Evolutionary conservation across 768 basidiomycete species (phyloP).

Genomic region (Lactifluus echinatus): DNA sequence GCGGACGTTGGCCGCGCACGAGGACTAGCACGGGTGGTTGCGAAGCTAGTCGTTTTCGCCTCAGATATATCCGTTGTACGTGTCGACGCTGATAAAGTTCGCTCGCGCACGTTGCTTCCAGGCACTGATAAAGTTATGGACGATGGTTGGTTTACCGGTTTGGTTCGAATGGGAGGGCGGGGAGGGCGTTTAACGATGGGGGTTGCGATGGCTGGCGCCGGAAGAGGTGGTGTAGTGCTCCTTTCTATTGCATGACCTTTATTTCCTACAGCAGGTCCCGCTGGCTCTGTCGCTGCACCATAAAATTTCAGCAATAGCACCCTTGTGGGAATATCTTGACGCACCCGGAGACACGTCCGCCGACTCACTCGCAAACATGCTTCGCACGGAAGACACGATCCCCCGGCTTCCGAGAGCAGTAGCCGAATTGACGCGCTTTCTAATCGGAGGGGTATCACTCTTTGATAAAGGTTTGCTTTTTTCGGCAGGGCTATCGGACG

Average conservation of each 20-base stretch:
- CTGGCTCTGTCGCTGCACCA: not conserved
- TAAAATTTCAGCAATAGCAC: not conserved
- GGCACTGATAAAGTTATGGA: constrained; percentile 11
- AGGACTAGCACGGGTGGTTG: not conserved
- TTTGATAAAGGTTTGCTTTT: not conserved
- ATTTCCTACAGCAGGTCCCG: not conserved
- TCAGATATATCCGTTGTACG: constrained; percentile 8
- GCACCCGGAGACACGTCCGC: not conserved
- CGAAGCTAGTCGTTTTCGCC: not conserved
- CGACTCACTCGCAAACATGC: constrained; percentile 9
- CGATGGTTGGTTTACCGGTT: not conserved
- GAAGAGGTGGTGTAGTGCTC: constrained; percentile 5
- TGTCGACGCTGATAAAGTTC: constrained; percentile 14
- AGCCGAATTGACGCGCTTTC: constrained; percentile 19
- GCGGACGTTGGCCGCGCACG: constrained; percentile 19
- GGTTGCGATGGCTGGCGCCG: not conserved
- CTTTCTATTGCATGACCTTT: not conserved
- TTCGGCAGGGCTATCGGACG: constrained; percentile 3
- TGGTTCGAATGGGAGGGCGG: constrained; percentile 6
- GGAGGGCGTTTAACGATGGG: constrained; percentile 2
- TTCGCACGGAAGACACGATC: constrained; percentile 16
- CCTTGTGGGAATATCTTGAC: not conserved
- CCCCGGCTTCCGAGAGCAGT: constrained; percentile 16
- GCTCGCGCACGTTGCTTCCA: constrained; percentile 3
- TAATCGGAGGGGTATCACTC: not conserved